Base-by-base conservation (phyloP, 345 rosid species). In the Raphanus sativus region DNA sequence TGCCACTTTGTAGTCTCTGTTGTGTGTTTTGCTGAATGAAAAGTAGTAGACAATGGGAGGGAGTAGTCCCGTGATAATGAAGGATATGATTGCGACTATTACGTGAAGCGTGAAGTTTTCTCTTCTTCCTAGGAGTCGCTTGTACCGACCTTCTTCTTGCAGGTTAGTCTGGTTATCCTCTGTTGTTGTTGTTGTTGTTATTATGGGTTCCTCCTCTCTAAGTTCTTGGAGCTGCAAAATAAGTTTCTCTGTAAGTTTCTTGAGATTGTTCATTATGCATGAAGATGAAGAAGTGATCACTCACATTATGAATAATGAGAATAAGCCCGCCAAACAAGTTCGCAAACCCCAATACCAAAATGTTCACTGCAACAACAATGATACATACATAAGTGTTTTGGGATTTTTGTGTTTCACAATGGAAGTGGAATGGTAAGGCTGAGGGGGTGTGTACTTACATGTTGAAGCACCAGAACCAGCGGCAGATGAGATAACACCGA, bases 311-410 rank as follows among this genome's bases (percentile, higher is more conserved):
- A 28, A 29, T 73, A 3, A 86, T 83, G 61, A 88, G 17, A 81
- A 89, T 55, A 67, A 93, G 88, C 75, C 99, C 97, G 17, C 96
- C 90, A 2, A 90, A 75, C 79, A 91, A 72, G 84, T 90, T 96
- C 21, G 97, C 98, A 84, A 93, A 80, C 58, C 89, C 95, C 84
- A 93, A 71, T 13, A 83, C 98, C 54, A 96, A 82, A 74, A 87
- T 74, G 80, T 89, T 90, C 92, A 90, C 99, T 96, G 93, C 54
- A 36, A 42, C 33, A 56, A 59, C 58, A 25, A 1, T 25, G 25
- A 11, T 5, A 70, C 65, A 55, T 8, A 13, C 15, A n/a, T n/a
- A n/a, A n/a, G 9, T 2, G 45, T 77, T 40, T 67, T 48, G 11
- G 5, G 26, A 54, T 30, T 32, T 65, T 65, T 70, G 36, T 60